Conservation (phyloP, 2,329 filamentous ascomycete genomes). For the Colletotrichum chrysophilum region DNA sequence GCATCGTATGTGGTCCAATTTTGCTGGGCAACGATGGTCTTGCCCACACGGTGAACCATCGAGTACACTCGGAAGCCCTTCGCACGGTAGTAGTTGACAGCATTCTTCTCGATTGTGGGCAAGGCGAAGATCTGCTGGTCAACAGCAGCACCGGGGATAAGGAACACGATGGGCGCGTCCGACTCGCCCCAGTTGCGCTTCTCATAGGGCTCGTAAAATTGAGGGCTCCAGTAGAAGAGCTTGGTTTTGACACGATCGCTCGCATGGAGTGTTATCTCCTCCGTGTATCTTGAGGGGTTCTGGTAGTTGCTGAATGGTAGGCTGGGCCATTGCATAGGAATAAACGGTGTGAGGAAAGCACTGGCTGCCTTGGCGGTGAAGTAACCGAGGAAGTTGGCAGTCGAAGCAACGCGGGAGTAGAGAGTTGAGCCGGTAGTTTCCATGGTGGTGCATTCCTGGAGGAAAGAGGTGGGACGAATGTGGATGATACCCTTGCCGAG, state of each 20-base stretch:
- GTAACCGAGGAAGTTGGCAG: conserved; percentile 58
- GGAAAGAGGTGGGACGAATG: conserved; percentile 58
- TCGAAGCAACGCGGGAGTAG: conserved; percentile 48
- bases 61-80: conserved; percentile 67
- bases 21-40: conserved; percentile 52
- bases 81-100: conserved; percentile 65
- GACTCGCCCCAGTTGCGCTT: conserved; percentile 5
- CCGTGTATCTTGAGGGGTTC: conserved; percentile 51
- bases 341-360: conserved; percentile 60
- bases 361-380: conserved; percentile 59
- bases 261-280: conserved; percentile 51
- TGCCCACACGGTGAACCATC: conserved; percentile 62
- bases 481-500: conserved; percentile 65
- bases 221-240: conserved; percentile 63
- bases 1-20: conserved; percentile 65
- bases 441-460: conserved; percentile 59
- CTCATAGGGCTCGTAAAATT: conserved; percentile 33
- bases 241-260: conserved; percentile 56
- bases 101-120: conserved; percentile 66
- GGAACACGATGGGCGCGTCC: conserved; percentile 55
- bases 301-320: conserved; percentile 52
- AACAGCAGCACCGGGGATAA: conserved; percentile 67
- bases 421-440: conserved; percentile 52
- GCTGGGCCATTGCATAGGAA: conserved; percentile 58
- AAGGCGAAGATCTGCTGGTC: conserved; percentile 68